Conservation (phyloP, 805 yeast species). For the Torulaspora maleeae region DNA sequence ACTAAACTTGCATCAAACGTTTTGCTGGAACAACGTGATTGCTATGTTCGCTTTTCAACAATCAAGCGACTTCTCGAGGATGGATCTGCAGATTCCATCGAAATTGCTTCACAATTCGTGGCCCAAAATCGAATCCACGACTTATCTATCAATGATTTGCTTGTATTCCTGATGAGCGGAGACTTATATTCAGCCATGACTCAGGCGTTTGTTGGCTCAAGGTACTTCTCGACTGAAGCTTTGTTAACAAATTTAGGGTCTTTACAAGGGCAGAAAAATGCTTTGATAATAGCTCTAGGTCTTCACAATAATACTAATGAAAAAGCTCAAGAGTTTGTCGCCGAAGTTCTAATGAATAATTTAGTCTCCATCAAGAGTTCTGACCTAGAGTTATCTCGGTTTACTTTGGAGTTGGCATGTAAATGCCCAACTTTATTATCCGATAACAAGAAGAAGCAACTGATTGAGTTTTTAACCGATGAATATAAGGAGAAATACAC, state of each 20-base stretch:
- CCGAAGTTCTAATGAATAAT: conserved; percentile 13
- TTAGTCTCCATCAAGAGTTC: conserved; percentile 2
- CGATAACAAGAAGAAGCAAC: conserved; percentile 21
- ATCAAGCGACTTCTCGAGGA: conserved; percentile 1
- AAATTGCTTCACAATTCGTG: conserved; percentile 10
- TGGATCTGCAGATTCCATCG: conserved; percentile 1
- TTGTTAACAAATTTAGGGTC: conserved; percentile 9
- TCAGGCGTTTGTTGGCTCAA: conserved; percentile 14
- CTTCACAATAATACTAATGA: conserved; percentile 13
- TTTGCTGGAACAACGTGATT: background rate
- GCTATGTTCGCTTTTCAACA: background rate
- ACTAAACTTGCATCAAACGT: background rate
- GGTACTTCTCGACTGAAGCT: conserved; percentile 7
- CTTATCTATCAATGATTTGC: conserved; percentile 7
- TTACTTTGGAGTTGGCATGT: conserved; percentile 14
- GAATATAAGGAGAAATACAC: conserved; percentile 32
- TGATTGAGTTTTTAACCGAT: conserved; percentile 31
- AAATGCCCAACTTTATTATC: conserved; percentile 6
- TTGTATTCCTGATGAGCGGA: conserved; percentile 6
- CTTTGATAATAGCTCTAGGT: conserved; percentile 32
- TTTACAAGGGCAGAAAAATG: conserved; percentile 16
- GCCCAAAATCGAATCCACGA: conserved; percentile 10
- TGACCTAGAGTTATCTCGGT: conserved; percentile 7
- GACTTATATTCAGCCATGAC: conserved; percentile 8
- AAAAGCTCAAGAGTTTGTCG: conserved; percentile 15